Evolutionary conservation across 73 alveolate species (phyloP).

Genomic region (Symbiodinium pilosum): DNA sequence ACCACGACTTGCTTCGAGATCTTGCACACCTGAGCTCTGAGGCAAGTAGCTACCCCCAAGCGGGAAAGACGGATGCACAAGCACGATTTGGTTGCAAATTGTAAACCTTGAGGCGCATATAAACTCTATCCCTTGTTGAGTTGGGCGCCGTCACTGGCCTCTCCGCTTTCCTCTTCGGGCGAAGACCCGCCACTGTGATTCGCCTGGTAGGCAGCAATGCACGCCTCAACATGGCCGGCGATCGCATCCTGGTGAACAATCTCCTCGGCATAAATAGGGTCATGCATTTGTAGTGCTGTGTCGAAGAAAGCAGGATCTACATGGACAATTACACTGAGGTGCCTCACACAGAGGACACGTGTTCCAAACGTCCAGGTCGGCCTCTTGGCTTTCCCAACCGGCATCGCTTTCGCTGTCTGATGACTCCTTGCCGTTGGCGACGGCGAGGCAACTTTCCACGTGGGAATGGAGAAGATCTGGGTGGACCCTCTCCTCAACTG

Average conservation of each 20-base stretch:
- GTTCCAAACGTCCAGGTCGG: not conserved
- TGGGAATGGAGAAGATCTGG: not conserved
- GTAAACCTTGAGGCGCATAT: too few species aligned
- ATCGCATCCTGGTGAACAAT: not conserved
- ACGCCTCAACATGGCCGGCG: not conserved
- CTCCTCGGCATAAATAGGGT: not conserved
- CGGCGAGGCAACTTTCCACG: not conserved
- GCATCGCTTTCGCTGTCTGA: not conserved
- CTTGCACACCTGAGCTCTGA: too few species aligned
- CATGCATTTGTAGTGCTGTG: not conserved
- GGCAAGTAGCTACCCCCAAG: too few species aligned
- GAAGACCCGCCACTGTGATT: too few species aligned
- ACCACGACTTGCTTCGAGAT: too few species aligned
- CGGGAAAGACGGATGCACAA: too few species aligned
- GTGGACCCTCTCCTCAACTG: not conserved
- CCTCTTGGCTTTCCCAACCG: not conserved
- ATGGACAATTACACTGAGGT: not conserved
- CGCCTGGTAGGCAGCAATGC: slow-evolving; percentile 8
- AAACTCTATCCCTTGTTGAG: too few species aligned
- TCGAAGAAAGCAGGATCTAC: not conserved
- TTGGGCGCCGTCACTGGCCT: too few species aligned
- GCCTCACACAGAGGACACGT: not conserved
- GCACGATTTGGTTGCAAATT: too few species aligned
- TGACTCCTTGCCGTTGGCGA: not conserved
- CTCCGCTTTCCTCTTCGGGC: too few species aligned